These are phyloP conservation scores for Uncinocarpus reesii DNA, from an alignment of 2,329 filamentous ascomycete genomes.

Conservation along the genomic window DNA sequence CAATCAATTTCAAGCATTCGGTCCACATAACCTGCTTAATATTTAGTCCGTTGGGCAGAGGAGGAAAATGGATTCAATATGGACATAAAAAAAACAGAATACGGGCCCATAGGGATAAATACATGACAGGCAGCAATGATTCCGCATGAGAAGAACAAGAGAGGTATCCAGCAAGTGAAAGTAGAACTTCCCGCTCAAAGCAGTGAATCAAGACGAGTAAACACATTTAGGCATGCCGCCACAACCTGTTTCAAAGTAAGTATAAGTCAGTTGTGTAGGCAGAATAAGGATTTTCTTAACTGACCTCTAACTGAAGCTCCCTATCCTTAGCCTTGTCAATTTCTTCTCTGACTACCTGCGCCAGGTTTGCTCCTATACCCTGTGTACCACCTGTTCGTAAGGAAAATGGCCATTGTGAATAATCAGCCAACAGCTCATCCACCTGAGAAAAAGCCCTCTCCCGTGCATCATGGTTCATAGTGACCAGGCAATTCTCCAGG, in stretches of 20 bases:
- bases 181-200: conserved; percentile 46
- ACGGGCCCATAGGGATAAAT: conserved; percentile 7
- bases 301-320: conserved; percentile 88
- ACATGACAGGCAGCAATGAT: conserved; percentile 7
- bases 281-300: conserved; percentile 20
- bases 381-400: conserved; percentile 64
- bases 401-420: conserved; percentile 95
- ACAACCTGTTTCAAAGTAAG: conserved; percentile 49
- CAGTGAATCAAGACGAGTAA: conserved; percentile 91
- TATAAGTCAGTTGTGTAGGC: neutral
- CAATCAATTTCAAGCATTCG: too few relatives aligned
- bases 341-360: conserved; percentile 78
- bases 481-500: conserved; percentile 91
- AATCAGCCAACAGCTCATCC: conserved; percentile 88
- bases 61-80: neutral
- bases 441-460: conserved; percentile 95
- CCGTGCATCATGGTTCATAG: conserved; percentile 82
- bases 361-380: conserved; percentile 85
- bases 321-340: conserved; percentile 78
- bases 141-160: conserved; percentile 5
- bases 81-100: conserved; percentile 11
- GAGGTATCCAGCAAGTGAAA: conserved; percentile 1
- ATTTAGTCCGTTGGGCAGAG: neutral
- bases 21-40: neutral
- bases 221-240: conserved; percentile 91